Base-by-base conservation (phyloP, 208 protist species). In the Crithidia sp. region DNA sequence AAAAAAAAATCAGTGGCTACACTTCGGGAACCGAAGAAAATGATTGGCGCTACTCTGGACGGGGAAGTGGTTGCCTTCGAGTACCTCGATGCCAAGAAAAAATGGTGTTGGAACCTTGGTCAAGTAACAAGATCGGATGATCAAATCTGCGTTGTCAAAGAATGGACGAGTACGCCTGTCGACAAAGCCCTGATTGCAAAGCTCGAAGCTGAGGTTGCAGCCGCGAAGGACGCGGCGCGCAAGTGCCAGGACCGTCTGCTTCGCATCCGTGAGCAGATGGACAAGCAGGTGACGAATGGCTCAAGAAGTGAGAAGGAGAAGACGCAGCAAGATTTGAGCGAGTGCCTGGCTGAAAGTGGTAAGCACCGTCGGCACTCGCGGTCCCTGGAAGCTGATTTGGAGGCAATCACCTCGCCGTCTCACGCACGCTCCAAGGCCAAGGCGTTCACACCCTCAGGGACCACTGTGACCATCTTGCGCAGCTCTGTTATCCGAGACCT, bases 41-140 rank as follows among this genome's bases (percentile, higher is more conserved):
- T 28, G 28, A 28, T 28, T 8, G 14, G 9, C 43, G 19, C 44
- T 16, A 44, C 13, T 19, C 12, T 72, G 8, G 65, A 78, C 3
- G 73, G 73, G 19, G 68, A 57, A n/a, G 28, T 72, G 39, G 66
- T 78, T 41, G 45, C 59, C 6, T 78, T 71, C 40, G 73, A 78
- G 73, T 78, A 67, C 60, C 53, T 78, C 14, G 73, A 78, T 45
- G 10, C 73, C 5, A 43, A 78, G n/a, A 71, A 50, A 13, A 72
- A 72, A 36, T 78, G 73, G 73, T 56, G 43, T 3, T 78, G 73
- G 73, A 36, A 19, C 36, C 52, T 78, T 36, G 73, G 73, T 0
- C 45, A 36, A 2, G 66, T 78, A 16, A 78, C 53, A 40, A 50
- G 37, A 52, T 36, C 44, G 43, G 73, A 78, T 67, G 59, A 68